Base-by-base conservation (phyloP, 164 flowering plant genomes). In the Buxus sempervirens region DNA sequence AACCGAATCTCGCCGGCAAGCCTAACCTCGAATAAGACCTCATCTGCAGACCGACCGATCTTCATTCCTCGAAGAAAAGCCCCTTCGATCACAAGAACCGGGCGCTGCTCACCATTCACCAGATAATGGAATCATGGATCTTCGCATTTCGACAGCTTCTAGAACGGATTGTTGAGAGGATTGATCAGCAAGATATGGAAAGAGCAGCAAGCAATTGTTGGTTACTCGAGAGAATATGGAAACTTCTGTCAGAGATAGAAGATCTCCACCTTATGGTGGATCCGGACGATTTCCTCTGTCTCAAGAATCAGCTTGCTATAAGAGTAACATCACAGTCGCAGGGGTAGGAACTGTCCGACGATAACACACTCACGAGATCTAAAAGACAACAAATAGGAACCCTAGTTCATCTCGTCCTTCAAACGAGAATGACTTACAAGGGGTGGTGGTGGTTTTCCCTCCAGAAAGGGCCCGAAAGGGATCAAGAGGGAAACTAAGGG, bases 91-190 rank as follows among this genome's bases (percentile, higher is more conserved):
- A 73, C 16, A 38, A 41, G 77, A 87, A 88, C 63, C 90, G 74
- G 58, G 73, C 77, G 26, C 78, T 94, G 1, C 79, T 80, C 79
- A 70, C 91, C 1, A 74, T 79, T 53, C 86, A 82, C 54, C 98
- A 94, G 84, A 85, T 94, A 22, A 62, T 88, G 18, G 97, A 88
- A 68, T 80, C 87, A 9, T 91, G 98, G 96, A 81, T 87, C 56
- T 65, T 55, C 55, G 75, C 73, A 0, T 70, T 89, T 3, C 64
- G 49, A 12, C 66, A 77, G 78, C 73, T 91, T 1, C 81, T 90
- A 5, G 36, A 59, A 0, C 82, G 90, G 1, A 77, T 88, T 68
- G 66, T 2, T 0, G 72, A 70, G 1, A 60, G 81, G 25, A 84
- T 88, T 65, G 83, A 83, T 1, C 9, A 14, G 10, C 28, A 68